Evolutionary conservation across 2,329 filamentous ascomycete species (phyloP).

Genomic region (Aspergillus udagawae): DNA sequence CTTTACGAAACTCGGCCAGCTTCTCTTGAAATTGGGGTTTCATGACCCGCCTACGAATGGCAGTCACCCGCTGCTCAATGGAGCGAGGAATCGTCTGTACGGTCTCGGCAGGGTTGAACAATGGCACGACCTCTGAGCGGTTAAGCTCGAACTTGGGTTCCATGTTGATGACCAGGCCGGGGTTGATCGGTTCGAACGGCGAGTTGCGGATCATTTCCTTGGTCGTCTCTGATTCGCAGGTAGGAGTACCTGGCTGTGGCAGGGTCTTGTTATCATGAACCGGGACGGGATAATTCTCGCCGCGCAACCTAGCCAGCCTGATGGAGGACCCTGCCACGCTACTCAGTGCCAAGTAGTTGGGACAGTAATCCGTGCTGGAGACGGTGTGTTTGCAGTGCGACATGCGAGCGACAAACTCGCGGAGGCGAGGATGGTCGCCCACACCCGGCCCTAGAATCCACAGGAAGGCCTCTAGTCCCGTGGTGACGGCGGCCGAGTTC

Average conservation of each 20-base stretch:
- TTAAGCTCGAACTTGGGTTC: slow-evolving; percentile 44
- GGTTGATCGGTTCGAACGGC: slow-evolving; percentile 33
- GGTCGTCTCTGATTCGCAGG: slow-evolving; percentile 11
- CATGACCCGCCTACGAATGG: slow-evolving; percentile 24
- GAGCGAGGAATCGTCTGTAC: slow-evolving; percentile 24
- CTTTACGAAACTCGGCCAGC: slow-evolving; percentile 49
- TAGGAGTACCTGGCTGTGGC: slow-evolving; percentile 33
- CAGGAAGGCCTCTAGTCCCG: slow-evolving; percentile 63
- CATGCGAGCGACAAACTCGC: slow-evolving; percentile 64
- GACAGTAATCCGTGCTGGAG: slow-evolving; percentile 67
- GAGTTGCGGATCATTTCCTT: slow-evolving; percentile 11
- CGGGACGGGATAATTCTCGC: slow-evolving; percentile 68
- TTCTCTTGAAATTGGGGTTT: slow-evolving; percentile 29
- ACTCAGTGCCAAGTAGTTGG: slow-evolving; percentile 70
- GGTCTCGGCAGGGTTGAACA: slow-evolving; percentile 21
- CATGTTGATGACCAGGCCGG: slow-evolving; percentile 42
- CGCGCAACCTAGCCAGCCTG: slow-evolving; percentile 68
- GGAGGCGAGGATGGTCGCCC: slow-evolving; percentile 57
- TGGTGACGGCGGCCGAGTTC: slow-evolving; percentile 61
- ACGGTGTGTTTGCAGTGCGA: slow-evolving; percentile 68
- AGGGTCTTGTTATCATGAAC: slow-evolving; percentile 56
- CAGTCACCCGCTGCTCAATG: slow-evolving; percentile 26
- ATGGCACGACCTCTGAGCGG: slow-evolving; percentile 24
- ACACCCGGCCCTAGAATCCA: slow-evolving; percentile 78
- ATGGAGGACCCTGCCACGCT: slow-evolving; percentile 64